Evolutionary conservation across 306 rosid genomes (phyloP).

Genomic region (Cucurbita ficifolia): DNA sequence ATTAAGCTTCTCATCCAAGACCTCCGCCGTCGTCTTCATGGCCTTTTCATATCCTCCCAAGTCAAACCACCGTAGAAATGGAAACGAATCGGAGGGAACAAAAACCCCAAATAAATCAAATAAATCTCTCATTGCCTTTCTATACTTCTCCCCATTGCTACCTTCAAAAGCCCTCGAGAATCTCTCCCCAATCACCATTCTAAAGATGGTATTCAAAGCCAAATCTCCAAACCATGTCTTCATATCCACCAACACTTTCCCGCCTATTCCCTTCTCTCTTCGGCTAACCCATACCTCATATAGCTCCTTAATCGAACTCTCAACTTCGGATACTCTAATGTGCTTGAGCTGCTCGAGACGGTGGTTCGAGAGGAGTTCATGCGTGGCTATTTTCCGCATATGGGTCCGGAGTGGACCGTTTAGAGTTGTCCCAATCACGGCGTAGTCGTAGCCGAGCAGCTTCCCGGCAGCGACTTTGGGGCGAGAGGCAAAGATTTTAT

Average conservation of each 20-base stretch:
- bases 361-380: constrained; percentile 12
- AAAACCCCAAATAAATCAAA: not conserved
- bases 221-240: not conserved
- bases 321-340: constrained; percentile 9
- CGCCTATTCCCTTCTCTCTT: constrained; percentile 4
- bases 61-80: constrained; percentile 18
- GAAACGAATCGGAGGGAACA: constrained; percentile 10
- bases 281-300: not conserved
- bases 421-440: constrained; percentile 12
- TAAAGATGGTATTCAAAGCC: not conserved
- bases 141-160: not conserved
- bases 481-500: constrained; percentile 13
- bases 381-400: constrained; percentile 10
- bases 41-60: constrained; percentile 19
- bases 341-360: constrained; percentile 5
- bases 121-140: not conserved
- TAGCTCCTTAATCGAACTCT: not conserved
- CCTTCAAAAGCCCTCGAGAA: not conserved
- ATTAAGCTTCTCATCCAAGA: not conserved
- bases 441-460: constrained; percentile 5
- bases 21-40: constrained; percentile 11
- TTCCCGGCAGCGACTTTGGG: not conserved
- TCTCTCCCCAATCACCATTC: constrained; percentile 13
- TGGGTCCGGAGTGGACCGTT: constrained; percentile 16
- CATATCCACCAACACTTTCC: constrained; percentile 8